Evolutionary conservation across 257 asterid genomes (phyloP).

Genomic region (Solanum gandarillasii): DNA sequence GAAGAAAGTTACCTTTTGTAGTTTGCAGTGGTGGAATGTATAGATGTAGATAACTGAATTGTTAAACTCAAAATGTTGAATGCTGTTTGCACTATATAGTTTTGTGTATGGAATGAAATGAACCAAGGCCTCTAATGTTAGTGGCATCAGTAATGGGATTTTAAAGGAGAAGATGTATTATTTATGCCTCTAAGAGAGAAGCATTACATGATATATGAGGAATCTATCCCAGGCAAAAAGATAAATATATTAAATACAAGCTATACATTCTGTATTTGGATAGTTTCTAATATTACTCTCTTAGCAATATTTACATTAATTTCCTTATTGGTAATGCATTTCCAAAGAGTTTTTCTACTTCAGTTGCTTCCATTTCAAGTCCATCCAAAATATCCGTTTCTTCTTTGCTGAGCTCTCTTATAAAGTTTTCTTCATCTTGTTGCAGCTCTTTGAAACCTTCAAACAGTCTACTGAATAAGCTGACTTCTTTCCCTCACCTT

Average conservation of each 20-base stretch:
- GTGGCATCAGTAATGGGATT: background rate
- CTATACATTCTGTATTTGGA: background rate
- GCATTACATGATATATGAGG: background rate
- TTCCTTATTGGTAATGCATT: constrained; percentile 67
- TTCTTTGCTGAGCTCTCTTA: constrained; percentile 60
- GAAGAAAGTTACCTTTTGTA: background rate
- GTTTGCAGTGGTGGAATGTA: background rate
- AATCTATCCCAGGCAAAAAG: background rate
- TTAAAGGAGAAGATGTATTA: background rate
- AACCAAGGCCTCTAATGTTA: background rate
- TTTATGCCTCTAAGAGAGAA: background rate
- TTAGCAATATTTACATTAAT: constrained; percentile 24
- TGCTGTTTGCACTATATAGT: background rate
- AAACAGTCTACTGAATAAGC: constrained; percentile 42
- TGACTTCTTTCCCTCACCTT: constrained; percentile 41
- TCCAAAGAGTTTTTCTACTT: constrained; percentile 73
- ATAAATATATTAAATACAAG: background rate
- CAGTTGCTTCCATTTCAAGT: constrained; percentile 76
- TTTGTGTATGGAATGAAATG: background rate
- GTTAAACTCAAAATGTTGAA: background rate
- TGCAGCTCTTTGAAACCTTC: constrained; percentile 72
- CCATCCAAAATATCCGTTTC: constrained; percentile 69
- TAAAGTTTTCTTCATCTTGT: constrained; percentile 56
- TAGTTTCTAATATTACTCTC: background rate
- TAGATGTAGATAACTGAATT: background rate